Evolutionary conservation across 306 rosid species (phyloP).

Genomic region (Cucurbita pepo): DNA sequence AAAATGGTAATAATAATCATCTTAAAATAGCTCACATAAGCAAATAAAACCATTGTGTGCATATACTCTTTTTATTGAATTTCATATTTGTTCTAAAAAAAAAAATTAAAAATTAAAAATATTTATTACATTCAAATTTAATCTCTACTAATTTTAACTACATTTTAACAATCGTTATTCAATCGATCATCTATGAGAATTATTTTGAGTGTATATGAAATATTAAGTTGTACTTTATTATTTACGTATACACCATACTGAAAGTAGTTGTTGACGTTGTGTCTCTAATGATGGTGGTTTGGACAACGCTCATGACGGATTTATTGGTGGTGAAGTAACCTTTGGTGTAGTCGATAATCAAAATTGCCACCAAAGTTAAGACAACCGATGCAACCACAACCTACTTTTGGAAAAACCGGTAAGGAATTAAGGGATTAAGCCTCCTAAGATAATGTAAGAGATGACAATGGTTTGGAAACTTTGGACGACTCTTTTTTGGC

Average conservation of each 20-base stretch:
- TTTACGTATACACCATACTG: constrained; percentile 1
- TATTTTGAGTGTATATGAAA: too few species aligned
- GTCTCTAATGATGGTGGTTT: constrained; percentile 70
- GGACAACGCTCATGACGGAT: constrained; percentile 54
- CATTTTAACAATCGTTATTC: too few species aligned
- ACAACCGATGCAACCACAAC: constrained; percentile 54
- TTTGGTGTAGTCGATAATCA: constrained; percentile 63
- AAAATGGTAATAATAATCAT: too few species aligned
- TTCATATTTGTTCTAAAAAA: too few species aligned
- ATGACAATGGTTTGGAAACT: constrained; percentile 71
- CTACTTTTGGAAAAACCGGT: constrained; percentile 40
- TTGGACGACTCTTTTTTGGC: constrained; percentile 70
- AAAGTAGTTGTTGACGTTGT: constrained; percentile 69
- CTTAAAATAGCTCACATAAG: too few species aligned
- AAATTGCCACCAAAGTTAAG: constrained; percentile 49
- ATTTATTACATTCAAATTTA: too few species aligned
- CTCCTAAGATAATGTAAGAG: constrained; percentile 58
- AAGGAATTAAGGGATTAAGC: constrained; percentile 64
- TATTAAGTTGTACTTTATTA: too few species aligned
- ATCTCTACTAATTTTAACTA: too few species aligned
- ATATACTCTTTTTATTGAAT: too few species aligned
- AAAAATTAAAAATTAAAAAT: too few species aligned
- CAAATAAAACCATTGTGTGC: too few species aligned
- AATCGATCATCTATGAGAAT: too few species aligned
- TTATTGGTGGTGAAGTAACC: constrained; percentile 59